Percentiles rank a stretch among this genome's conserved stretches.
Evolutionary conservation across 768 basidiomycete genomes (phyloP).

Genomic region (Suillus clintonianus): DNA sequence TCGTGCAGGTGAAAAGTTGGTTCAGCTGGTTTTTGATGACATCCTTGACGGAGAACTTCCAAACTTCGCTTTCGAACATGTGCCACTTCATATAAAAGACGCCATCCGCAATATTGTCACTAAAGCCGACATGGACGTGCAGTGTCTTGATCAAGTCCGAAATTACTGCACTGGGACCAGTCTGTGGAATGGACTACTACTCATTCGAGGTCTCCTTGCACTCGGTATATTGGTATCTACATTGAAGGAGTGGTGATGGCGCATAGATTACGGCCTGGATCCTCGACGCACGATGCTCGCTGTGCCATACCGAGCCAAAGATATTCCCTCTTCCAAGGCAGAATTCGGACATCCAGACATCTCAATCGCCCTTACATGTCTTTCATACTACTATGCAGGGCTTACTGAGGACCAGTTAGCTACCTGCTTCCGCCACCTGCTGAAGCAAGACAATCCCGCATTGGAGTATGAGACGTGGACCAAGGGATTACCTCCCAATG

Average conservation of each 20-base stretch:
- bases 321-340: too few relatives aligned
- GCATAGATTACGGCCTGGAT: conserved; percentile 54
- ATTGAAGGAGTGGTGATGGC: conserved; percentile 44
- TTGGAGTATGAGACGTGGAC: too few relatives aligned
- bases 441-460: too few relatives aligned
- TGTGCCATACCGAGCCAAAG: conserved; percentile 54
- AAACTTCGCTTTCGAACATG: conserved; percentile 16
- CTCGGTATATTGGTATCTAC: conserved; percentile 41
- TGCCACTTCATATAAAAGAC: conserved; percentile 15
- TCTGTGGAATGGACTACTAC: conserved; percentile 39
- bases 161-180: conserved; percentile 10
- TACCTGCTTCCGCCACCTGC: too few relatives aligned
- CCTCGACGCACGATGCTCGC: conserved; percentile 44
- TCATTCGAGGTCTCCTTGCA: conserved; percentile 47
- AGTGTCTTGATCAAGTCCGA: conserved; percentile 12
- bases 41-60: conserved; percentile 21
- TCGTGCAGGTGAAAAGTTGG: conserved; percentile 3
- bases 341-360: too few relatives aligned
- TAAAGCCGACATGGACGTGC: not conserved
- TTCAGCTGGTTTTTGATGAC: conserved; percentile 4
- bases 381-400: too few relatives aligned
- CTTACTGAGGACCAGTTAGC: too few relatives aligned
- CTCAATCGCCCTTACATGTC: too few relatives aligned
- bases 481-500: too few relatives aligned
- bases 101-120: conserved; percentile 28